Evolutionary conservation across 495 filamentous ascomycete genomes (phyloP).

Genomic region (Penicillium parvum): DNA sequence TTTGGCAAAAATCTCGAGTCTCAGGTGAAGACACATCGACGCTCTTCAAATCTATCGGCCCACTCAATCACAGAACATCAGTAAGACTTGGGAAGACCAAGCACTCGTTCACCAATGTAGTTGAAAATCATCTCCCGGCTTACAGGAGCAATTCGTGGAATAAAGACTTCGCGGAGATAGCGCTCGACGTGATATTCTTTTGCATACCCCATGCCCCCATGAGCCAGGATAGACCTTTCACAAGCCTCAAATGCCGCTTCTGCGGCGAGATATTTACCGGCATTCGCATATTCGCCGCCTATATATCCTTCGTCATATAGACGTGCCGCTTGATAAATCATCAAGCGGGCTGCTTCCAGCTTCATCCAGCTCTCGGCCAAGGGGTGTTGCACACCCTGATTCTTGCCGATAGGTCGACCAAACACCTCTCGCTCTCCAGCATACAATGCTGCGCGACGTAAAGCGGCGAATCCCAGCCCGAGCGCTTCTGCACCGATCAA

Average conservation of each 20-base stretch:
- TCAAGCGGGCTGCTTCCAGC: conserved; percentile 70
- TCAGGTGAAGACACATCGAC: no score
- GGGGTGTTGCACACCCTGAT: conserved; percentile 70
- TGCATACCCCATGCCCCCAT: conserved; percentile 76
- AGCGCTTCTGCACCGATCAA: conserved; percentile 72
- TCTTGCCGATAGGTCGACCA: conserved; percentile 63
- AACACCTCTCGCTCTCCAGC: conserved; percentile 64
- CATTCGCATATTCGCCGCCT: conserved; percentile 17
- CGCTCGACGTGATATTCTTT: conserved; percentile 75
- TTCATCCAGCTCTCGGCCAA: conserved; percentile 70
- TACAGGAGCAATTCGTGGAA: conserved; percentile 70
- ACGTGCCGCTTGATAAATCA: conserved; percentile 70
- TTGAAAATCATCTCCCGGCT: conserved; percentile 78
- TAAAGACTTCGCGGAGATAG: conserved; percentile 67
- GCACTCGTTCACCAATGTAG: conserved; percentile 65
- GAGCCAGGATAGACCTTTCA: conserved; percentile 60
- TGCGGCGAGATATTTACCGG: conserved; percentile 66
- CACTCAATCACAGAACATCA: no score
- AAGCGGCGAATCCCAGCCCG: conserved; percentile 67
- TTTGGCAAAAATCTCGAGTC: no score
- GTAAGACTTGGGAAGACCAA: conserved; percentile 49
- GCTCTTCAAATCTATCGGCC: no score
- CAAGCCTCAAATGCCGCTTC: conserved; percentile 73
- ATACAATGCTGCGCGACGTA: conserved; percentile 60
- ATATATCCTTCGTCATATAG: conserved; percentile 54